These are phyloP conservation scores for Globisporangium okanoganense DNA, from an alignment of 352 stramenopile species.

Conservation along the genomic window DNA sequence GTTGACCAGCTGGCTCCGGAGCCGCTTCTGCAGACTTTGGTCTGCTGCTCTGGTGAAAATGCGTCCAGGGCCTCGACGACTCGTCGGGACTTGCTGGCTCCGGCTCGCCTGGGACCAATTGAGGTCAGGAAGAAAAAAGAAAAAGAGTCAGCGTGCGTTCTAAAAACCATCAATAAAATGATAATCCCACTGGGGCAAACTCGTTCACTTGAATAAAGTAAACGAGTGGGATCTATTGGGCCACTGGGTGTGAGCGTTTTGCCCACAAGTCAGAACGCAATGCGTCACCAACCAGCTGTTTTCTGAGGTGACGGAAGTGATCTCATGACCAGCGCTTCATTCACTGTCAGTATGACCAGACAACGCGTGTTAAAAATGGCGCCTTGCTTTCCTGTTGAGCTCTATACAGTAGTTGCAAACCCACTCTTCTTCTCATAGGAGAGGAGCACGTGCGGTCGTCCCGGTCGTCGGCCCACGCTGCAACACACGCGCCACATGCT, in stretches of 20 bases:
- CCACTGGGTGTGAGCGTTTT: too few relatives aligned
- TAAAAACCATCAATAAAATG: too few relatives aligned
- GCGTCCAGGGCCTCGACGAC: too few relatives aligned
- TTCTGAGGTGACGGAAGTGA: not conserved
- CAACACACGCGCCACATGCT: constrained; percentile 1
- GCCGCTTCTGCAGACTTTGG: not conserved
- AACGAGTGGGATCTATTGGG: not conserved
- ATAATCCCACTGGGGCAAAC: not conserved
- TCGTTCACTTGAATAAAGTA: not conserved
- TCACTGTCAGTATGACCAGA: too few relatives aligned
- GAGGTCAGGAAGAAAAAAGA: too few relatives aligned
- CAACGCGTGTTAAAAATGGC: too few relatives aligned
- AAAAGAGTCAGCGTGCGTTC: constrained; percentile 2
- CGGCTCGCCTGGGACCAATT: too few relatives aligned
- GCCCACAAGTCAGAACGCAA: not conserved
- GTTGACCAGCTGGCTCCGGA: not conserved
- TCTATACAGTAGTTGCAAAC: too few relatives aligned
- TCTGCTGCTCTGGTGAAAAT: too few relatives aligned
- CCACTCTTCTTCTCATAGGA: not conserved
- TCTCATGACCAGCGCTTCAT: too few relatives aligned
- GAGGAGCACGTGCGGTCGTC: not conserved
- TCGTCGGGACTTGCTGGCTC: too few relatives aligned
- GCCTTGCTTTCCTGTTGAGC: not conserved
- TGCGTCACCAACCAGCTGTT: not conserved
- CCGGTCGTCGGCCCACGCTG: not conserved